Evolutionary conservation across 1,284 basidiomycete genomes (phyloP), one percentile per base, ranked within the genome.

Genomic region (Tilletia indica): DNA sequence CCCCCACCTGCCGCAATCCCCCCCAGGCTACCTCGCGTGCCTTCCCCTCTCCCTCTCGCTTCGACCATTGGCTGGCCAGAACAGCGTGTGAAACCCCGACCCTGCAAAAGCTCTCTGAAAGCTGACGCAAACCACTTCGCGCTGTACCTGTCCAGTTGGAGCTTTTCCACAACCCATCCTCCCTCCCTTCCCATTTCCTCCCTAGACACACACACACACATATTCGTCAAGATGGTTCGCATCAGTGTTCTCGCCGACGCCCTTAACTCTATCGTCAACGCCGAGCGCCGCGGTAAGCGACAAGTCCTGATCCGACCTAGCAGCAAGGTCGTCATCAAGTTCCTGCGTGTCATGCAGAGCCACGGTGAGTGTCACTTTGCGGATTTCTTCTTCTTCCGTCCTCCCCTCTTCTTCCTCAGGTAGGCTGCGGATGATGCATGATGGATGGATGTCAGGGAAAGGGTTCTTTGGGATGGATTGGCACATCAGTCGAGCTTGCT

Each of bases 301-400:
- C 82, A 84, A 75, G 82, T 84, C 47, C 78, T 84, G 69, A 73
- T 84, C 75, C 82, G 82, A 67, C 82, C 82, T 70, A 81, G 79
- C 63, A 82, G 81, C 72, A 84, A 83, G 82, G 82, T 84, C 75
- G 78, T 83, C 75, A 74, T 84, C 78, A 84, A 83, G 81, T 84
- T 84, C 81, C 78, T 84, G 42, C 78, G 78, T 38, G 81, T 82
- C 69, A 84, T 84, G 82, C 82, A 84, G 76, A 83, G 82, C 77
- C 82, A 84, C 75, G 82, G 82, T 83, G 77, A 74, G 82, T 83
- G 25, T 31, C 25, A 31, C n/a, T 68, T n/a, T 36, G 5, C 16
- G 49, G 4, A 6, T 45, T 45, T 45, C 42, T 54, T 8, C n/a
- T 54, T 31, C 9, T 2, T 54, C 21, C 34, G 0, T 34, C 31